phyloP scores from a whole-genome alignment of 345 rosid genomes.

The Nasturtium officinale region DNA sequence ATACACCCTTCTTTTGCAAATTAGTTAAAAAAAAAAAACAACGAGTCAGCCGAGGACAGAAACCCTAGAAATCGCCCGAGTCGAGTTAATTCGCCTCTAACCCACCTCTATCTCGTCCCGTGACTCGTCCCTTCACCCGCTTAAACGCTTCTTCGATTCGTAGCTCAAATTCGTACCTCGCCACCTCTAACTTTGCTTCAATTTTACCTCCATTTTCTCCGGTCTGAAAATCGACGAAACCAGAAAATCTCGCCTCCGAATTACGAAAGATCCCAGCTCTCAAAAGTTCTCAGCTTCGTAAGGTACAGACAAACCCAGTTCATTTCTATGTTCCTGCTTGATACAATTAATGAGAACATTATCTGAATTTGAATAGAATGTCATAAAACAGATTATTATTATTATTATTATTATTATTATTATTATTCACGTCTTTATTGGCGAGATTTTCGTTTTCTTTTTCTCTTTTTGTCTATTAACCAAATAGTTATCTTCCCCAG shows the following conservation, averaged over 20 bases:
- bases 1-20: constrained; percentile 24
- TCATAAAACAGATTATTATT: neutral
- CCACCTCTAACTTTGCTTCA: constrained; percentile 22
- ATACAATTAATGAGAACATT: neutral
- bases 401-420: too few relatives aligned
- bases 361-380: neutral
- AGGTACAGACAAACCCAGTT: constrained; percentile 32
- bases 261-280: neutral
- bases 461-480: constrained; percentile 20
- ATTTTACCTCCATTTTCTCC: constrained; percentile 5
- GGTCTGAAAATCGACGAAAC: constrained; percentile 3
- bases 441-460: neutral
- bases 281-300: constrained; percentile 1
- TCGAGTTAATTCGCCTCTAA: constrained; percentile 39
- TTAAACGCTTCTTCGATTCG: constrained; percentile 18
- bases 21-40: neutral
- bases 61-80: constrained; percentile 50
- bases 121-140: constrained; percentile 37
- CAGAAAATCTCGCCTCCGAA: constrained; percentile 20
- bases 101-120: constrained; percentile 44
- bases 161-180: constrained; percentile 3
- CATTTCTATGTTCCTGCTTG: constrained; percentile 14
- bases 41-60: constrained; percentile 44
- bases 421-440: neutral
- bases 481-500: constrained; percentile 10